Base-by-base conservation (phyloP, 805 yeast genomes). In the Yarrowia alimentaria region DNA sequence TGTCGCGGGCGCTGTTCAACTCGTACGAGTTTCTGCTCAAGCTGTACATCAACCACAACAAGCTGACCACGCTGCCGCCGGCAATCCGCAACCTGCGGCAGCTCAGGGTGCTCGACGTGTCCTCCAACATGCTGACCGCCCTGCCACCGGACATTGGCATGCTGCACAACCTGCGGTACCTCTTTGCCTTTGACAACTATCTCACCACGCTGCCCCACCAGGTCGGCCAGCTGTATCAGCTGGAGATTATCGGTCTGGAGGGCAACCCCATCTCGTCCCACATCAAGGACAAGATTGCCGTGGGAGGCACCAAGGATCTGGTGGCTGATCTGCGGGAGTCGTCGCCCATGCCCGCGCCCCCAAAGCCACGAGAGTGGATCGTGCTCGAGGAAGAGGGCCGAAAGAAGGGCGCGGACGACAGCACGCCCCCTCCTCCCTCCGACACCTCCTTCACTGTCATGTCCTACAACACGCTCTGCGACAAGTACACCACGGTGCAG, bases 391-490 rank as follows among this genome's bases (percentile, higher is more conserved):
- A 82, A n/a, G n/a, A n/a, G n/a, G n/a, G n/a, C n/a, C n/a, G n/a
- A n/a, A n/a, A n/a, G n/a, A n/a, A n/a, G n/a, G n/a, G n/a, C n/a
- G n/a, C n/a, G n/a, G n/a, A n/a, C n/a, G n/a, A n/a, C n/a, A n/a
- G n/a, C n/a, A n/a, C n/a, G n/a, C n/a, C n/a, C n/a, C n/a, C n/a
- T n/a, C n/a, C n/a, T n/a, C n/a, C n/a, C n/a, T 25, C 42, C 7
- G 30, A 43, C 24, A 43, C 25, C 33, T n/a, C n/a, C n/a, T 89
- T 93, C 65, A 83, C 96, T 0, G 70, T 90, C 38, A 75, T 88
- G 77, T 80, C 89, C 29, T 91, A 89, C 71, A 93, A 93, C 69
- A 87, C 94, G 2, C 73, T 93, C 64, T 93, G 99, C 67, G 98
- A 91, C 64, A 93, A 85, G 65, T 91, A 91, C 69, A 97, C 98